These are phyloP conservation scores for Aspergillus sp. DNA, from an alignment of 2,329 filamentous ascomycete species.

Conservation along the genomic window DNA sequence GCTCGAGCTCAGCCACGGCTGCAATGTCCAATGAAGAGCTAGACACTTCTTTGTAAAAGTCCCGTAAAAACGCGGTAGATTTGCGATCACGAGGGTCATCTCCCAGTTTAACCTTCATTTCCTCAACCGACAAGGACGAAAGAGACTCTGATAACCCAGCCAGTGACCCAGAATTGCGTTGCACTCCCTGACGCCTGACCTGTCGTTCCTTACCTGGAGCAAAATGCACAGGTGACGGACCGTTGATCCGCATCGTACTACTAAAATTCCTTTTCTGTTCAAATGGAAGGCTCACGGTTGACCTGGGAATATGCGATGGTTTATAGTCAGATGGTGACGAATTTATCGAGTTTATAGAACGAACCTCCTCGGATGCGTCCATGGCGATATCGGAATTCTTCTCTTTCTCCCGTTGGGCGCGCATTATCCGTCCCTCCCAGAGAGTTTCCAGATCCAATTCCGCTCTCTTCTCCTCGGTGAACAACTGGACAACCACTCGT, in stretches of 20 bases:
- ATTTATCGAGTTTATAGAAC: conserved; percentile 20
- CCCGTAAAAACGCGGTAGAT: conserved; percentile 45
- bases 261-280: conserved; percentile 31
- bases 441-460: conserved; percentile 67
- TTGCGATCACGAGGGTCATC: conserved; percentile 33
- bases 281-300: conserved; percentile 18
- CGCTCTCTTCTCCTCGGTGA: conserved; percentile 68
- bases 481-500: conserved; percentile 68
- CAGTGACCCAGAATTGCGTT: no score
- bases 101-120: conserved; percentile 38
- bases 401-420: conserved; percentile 38
- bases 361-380: conserved; percentile 25
- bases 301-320: conserved; percentile 16
- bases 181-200: neutral
- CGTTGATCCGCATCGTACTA: conserved; percentile 15
- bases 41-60: conserved; percentile 38
- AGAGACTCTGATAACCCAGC: conserved; percentile 29
- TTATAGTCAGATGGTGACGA: conserved; percentile 24
- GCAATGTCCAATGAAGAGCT: conserved; percentile 28
- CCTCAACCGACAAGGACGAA: conserved; percentile 29
- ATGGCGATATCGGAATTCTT: conserved; percentile 27
- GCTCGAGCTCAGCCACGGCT: conserved; percentile 34
- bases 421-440: conserved; percentile 55
- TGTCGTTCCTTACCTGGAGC: neutral
- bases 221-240: neutral